These are phyloP conservation scores for Cyclotella cryptica DNA, from an alignment of 108 stramenopile species.

Conservation along the genomic window DNA sequence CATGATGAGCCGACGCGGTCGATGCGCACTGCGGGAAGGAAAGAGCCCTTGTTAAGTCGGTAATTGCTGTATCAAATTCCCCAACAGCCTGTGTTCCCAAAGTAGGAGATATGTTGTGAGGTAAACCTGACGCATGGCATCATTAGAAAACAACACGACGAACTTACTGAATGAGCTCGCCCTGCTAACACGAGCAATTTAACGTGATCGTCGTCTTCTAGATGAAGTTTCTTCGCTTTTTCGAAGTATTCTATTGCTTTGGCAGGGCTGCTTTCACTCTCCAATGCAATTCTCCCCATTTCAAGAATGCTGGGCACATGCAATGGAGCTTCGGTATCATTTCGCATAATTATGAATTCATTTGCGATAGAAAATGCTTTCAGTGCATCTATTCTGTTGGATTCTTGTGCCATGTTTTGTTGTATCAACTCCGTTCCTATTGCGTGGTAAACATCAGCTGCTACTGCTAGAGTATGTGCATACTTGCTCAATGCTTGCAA, in stretches of 20 bases:
- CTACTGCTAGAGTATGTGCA: slow-evolving; percentile 50
- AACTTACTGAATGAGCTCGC: slow-evolving; percentile 31
- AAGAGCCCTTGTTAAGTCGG: slow-evolving; percentile 47
- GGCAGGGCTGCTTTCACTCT: slow-evolving; percentile 25
- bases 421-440: slow-evolving; percentile 48
- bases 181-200: slow-evolving; percentile 39
- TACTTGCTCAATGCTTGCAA: slow-evolving; percentile 33
- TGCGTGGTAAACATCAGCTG: slow-evolving; percentile 54
- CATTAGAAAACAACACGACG: background rate
- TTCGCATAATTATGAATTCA: slow-evolving; percentile 40
- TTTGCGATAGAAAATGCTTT: slow-evolving; percentile 50
- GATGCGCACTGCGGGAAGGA: slow-evolving; percentile 35
- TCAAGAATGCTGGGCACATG: slow-evolving; percentile 47
- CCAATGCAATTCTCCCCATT: slow-evolving; percentile 46
- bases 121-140: background rate
- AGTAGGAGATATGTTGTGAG: background rate
- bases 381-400: slow-evolving; percentile 31
- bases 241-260: slow-evolving; percentile 39
- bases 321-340: slow-evolving; percentile 43
- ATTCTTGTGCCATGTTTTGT: slow-evolving; percentile 24
- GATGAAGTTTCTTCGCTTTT: slow-evolving; percentile 35
- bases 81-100: slow-evolving; percentile 20
- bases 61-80: slow-evolving; percentile 37
- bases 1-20: slow-evolving; percentile 45
- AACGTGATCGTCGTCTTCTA: slow-evolving; percentile 49